Percentiles rank a stretch among this genome's conserved stretches.
Evolutionary conservation across 148 eudicot genomes (phyloP).

Genomic region (Rhododendron vialii): DNA sequence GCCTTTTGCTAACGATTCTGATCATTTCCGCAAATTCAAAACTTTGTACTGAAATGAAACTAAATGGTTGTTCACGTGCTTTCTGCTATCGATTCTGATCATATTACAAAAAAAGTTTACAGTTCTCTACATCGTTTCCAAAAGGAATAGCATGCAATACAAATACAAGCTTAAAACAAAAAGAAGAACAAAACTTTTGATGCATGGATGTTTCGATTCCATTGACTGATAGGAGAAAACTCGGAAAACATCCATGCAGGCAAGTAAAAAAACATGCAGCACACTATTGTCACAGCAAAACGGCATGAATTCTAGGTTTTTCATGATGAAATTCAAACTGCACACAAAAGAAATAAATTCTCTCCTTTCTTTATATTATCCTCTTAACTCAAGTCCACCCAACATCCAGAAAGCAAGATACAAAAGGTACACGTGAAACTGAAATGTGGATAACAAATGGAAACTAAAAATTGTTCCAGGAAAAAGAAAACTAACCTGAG

Average conservation of each 20-base stretch:
- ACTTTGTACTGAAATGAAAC: not conserved
- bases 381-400: not conserved
- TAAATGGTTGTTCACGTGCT: not conserved
- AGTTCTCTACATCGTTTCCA: not conserved
- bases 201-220: not conserved
- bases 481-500: constrained; percentile 47
- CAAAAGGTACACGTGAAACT: not conserved
- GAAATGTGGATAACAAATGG: not conserved
- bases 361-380: not conserved
- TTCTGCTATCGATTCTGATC: not conserved
- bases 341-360: not conserved
- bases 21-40: too few relatives aligned
- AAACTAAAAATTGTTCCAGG: constrained; percentile 3
- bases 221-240: not conserved
- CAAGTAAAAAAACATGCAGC: not conserved
- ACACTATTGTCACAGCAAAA: not conserved
- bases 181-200: not conserved
- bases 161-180: not conserved
- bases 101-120: not conserved
- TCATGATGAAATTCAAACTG: not conserved
- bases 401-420: not conserved
- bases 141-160: not conserved
- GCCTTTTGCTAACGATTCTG: not conserved
- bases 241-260: not conserved
- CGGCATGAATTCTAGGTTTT: not conserved